Percentiles rank a stretch among this genome's conserved stretches.
Conservation (phyloP, 2,329 filamentous ascomycete species). For the Ascochyta fabae region DNA sequence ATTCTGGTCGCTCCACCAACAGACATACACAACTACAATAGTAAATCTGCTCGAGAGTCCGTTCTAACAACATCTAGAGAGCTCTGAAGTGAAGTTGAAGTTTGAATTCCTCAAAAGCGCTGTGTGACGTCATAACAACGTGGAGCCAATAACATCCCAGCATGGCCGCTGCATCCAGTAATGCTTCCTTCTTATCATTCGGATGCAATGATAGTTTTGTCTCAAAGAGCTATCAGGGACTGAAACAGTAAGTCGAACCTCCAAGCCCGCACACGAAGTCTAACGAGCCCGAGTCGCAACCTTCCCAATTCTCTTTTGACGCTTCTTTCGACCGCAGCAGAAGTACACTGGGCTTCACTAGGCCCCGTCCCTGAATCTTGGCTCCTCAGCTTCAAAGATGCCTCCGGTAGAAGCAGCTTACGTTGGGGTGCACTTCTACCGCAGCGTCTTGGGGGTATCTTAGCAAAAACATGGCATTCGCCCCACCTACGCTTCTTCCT, state of each 20-base stretch:
- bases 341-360: constrained; percentile 43
- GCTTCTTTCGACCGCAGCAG: constrained; percentile 36
- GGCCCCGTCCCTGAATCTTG: constrained; percentile 41
- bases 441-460: constrained; percentile 25
- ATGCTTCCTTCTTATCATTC: constrained; percentile 44
- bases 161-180: constrained; percentile 35
- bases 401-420: constrained; percentile 32
- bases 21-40: background rate
- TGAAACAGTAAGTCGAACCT: constrained; percentile 36
- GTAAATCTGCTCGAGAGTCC: background rate
- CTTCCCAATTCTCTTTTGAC: constrained; percentile 36
- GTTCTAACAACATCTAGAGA: background rate
- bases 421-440: constrained; percentile 39
- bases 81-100: background rate
- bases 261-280: background rate
- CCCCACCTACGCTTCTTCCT: constrained; percentile 41
- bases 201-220: constrained; percentile 44
- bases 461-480: constrained; percentile 37
- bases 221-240: constrained; percentile 38
- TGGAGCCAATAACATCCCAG: constrained; percentile 35
- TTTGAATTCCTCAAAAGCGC: background rate
- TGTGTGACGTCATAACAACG: constrained; percentile 37
- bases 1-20: constrained; percentile 17
- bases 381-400: constrained; percentile 42
- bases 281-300: constrained; percentile 32